Conservation (phyloP, 192 early-diverging fungal species). For the Coemansia javaensis region DNA sequence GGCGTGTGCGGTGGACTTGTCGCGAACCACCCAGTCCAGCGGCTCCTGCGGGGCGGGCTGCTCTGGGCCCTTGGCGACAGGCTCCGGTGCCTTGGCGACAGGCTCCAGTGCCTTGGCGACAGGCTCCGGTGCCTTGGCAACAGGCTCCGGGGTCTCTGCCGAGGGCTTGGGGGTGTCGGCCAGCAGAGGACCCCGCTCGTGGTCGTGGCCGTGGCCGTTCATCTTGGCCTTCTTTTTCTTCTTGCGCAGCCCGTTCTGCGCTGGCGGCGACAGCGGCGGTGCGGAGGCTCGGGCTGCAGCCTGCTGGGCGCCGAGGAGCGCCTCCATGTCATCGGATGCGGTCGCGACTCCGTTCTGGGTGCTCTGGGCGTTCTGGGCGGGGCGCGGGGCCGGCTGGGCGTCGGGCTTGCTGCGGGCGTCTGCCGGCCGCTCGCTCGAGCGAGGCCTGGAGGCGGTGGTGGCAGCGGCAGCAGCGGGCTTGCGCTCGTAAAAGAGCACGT, state of each 20-base stretch:
- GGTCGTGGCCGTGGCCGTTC: background rate
- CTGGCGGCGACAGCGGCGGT: too few species aligned
- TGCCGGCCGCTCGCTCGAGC: background rate
- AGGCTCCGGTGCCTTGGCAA: background rate
- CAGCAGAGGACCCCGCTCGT: too few species aligned
- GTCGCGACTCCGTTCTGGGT: background rate
- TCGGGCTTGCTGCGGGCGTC: background rate
- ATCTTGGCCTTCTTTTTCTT: constrained; percentile 45
- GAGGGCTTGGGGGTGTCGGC: too few species aligned
- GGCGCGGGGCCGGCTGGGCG: background rate
- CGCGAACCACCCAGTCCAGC: constrained; percentile 28
- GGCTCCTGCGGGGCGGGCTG: background rate
- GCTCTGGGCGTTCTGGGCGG: background rate
- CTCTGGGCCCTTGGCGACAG: background rate
- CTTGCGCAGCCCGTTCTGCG: constrained; percentile 27
- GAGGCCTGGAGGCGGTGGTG: too few species aligned
- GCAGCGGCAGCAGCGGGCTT: too few species aligned
- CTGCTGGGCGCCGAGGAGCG: background rate
- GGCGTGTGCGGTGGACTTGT: constrained; percentile 17
- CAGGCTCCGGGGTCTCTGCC: background rate
- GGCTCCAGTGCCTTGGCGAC: background rate
- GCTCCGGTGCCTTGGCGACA: background rate
- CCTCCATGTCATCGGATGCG: constrained; percentile 38
- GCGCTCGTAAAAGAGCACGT: constrained; percentile 79
- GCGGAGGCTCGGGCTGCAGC: too few species aligned